Percentiles rank a stretch among this genome's conserved stretches.
Evolutionary conservation across 169 alveolate species (phyloP).

Genomic region (Plasmodium malariae): DNA sequence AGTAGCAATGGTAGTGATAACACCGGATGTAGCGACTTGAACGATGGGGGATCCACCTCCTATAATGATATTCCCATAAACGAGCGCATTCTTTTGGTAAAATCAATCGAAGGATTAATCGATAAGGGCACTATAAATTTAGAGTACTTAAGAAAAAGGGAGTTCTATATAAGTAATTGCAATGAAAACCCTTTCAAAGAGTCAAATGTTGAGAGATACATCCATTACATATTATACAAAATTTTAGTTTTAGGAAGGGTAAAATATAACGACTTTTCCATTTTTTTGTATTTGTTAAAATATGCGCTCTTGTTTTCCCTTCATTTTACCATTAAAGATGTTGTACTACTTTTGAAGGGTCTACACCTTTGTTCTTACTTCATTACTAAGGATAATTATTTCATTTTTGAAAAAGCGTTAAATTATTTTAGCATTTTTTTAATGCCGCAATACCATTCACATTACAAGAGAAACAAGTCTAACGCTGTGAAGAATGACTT

Average conservation of each 20-base stretch:
- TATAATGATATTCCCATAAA: constrained; percentile 16
- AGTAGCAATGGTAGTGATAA: background rate
- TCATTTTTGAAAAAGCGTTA: constrained; percentile 43
- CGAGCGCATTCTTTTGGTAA: constrained; percentile 22
- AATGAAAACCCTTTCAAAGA: background rate
- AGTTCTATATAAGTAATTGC: background rate
- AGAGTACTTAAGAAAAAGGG: background rate
- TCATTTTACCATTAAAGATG: constrained; percentile 24
- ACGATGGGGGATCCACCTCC: no score
- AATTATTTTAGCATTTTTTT: constrained; percentile 39
- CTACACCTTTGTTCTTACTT: constrained; percentile 12
- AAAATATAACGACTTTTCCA: constrained; percentile 8
- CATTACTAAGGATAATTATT: constrained; percentile 32
- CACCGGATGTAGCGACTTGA: no score
- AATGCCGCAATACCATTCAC: background rate
- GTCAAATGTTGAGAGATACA: constrained; percentile 5
- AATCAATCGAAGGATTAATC: constrained; percentile 20
- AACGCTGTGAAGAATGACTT: background rate
- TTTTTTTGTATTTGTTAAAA: constrained; percentile 42
- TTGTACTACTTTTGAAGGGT: constrained; percentile 25
- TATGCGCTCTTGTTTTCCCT: constrained; percentile 17
- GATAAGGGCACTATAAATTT: background rate
- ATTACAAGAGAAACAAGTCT: background rate
- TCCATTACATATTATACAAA: constrained; percentile 15
- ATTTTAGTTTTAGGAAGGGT: constrained; percentile 32